Percentiles rank a stretch among this genome's conserved stretches.
These are phyloP conservation scores for Elongisporangium undulatum DNA, from an alignment of 352 stramenopile species.

Conservation along the genomic window DNA sequence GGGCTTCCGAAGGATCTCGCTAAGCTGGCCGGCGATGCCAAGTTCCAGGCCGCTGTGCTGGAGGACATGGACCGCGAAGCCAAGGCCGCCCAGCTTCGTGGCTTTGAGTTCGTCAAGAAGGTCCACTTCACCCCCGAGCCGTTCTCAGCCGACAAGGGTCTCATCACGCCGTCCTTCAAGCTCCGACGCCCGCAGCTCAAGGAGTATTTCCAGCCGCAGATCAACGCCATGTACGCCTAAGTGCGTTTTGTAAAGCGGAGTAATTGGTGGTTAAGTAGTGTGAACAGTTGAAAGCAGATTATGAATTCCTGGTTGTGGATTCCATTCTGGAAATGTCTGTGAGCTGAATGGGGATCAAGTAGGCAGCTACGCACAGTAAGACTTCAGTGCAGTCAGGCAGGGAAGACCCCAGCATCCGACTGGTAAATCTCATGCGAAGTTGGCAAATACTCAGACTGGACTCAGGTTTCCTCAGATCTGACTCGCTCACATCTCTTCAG, in stretches of 20 bases:
- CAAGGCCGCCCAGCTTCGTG: slow-evolving; percentile 65
- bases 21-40: slow-evolving; percentile 22
- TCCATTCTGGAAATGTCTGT: not conserved
- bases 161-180: slow-evolving; percentile 96
- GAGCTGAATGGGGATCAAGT: no score
- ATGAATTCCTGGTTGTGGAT: not conserved
- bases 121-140: slow-evolving; percentile 82
- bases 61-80: slow-evolving; percentile 34
- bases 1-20: slow-evolving; percentile 19
- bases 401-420: no score
- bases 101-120: slow-evolving; percentile 91
- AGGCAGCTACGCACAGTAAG: no score
- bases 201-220: slow-evolving; percentile 39
- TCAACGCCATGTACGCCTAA: slow-evolving; percentile 47
- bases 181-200: slow-evolving; percentile 86
- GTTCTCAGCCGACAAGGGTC: slow-evolving; percentile 89
- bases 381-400: no score
- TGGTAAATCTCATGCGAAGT: no score
- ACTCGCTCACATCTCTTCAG: no score
- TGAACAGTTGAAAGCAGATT: not conserved
- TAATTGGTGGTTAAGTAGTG: not conserved
- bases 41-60: slow-evolving; percentile 23
- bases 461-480: no score
- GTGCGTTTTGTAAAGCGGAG: not conserved
- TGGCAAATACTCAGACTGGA: no score